Base-by-base conservation (phyloP, 2,329 filamentous ascomycete genomes). In the Fusarium nanum region DNA sequence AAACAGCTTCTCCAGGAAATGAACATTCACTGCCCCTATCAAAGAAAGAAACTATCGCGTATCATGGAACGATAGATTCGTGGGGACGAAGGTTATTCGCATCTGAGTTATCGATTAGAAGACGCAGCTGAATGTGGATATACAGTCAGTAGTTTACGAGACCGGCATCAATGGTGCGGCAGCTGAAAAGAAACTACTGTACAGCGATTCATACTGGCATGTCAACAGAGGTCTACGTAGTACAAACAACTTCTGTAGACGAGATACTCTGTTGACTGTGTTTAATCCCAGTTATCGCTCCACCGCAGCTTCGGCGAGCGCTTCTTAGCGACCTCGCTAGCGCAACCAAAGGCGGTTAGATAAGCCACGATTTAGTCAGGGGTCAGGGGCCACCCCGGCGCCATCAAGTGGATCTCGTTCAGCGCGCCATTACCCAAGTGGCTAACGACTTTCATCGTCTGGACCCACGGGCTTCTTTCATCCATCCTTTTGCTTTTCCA, bases 221-320 rank as follows among this genome's bases (percentile, higher is more conserved):
- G 30, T 28, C 23, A 56, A 27, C 28, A 27, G 16, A 37, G 14
- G 62, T 47, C 49, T 56, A 40, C n/a, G n/a, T n/a, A n/a, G n/a
- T n/a, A n/a, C 45, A 53, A 55, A 42, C 53, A 42, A 40, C 30
- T 45, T 23, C 18, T 25, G 23, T 16, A 40, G 13, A 50, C 32
- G 28, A 44, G 28, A 59, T n/a, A 50, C 27, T 60, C 22, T n/a
- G 50, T 37, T 55, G 50, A 25, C 12, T 46, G 52, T 32, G 34
- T 46, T 56, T 30, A 30, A 71, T 60, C 67, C 68, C 45, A 54
- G 62, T 25, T 54, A 40, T 54, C 47, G 50, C 50, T 53, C 65
- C 65, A 69, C 67, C 48, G 28, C 45, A 68, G 56, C 48, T 54
- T 60, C 59, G 55, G 64, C 64, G 59, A 67, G 55, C 44, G 53